Evolutionary conservation across 345 rosid species (phyloP).

Genomic region (Populus simonii): DNA sequence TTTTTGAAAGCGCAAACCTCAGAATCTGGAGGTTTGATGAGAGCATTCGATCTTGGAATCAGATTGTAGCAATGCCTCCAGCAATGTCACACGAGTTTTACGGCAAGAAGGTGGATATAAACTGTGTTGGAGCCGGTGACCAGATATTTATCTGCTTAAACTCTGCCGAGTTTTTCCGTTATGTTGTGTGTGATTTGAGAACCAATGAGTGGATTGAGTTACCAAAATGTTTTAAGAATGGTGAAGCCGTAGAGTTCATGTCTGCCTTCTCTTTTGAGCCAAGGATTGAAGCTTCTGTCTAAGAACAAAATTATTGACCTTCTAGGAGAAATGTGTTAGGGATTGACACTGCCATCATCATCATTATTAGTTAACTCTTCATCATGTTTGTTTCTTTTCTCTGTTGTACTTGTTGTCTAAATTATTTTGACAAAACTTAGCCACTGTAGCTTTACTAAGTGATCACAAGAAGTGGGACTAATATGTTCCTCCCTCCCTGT

Average conservation of each 20-base stretch:
- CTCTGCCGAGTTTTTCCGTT: constrained; percentile 52
- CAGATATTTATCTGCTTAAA: constrained; percentile 68
- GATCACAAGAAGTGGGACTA: background rate
- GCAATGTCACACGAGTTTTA: constrained; percentile 74
- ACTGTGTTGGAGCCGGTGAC: constrained; percentile 71
- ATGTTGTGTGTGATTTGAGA: constrained; percentile 46
- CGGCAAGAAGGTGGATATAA: constrained; percentile 70
- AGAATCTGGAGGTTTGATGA: constrained; percentile 73
- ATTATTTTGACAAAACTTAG: constrained; percentile 5
- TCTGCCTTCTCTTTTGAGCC: constrained; percentile 87
- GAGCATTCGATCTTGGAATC: constrained; percentile 48
- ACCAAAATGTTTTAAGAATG: constrained; percentile 46
- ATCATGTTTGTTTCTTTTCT: background rate
- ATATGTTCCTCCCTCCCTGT: too few relatives aligned
- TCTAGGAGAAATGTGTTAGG: background rate
- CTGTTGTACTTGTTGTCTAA: constrained; percentile 1
- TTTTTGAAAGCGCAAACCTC: constrained; percentile 72
- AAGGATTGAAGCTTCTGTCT: constrained; percentile 64
- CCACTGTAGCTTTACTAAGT: background rate
- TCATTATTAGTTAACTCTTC: background rate
- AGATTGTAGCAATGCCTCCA: constrained; percentile 70
- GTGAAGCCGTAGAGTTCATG: constrained; percentile 63
- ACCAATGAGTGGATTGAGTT: constrained; percentile 60
- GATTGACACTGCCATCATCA: constrained; percentile 3
- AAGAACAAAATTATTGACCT: constrained; percentile 12